These are phyloP conservation scores for Aristolochia californica DNA, from an alignment of 164 flowering plant species.

Conservation along the genomic window DNA sequence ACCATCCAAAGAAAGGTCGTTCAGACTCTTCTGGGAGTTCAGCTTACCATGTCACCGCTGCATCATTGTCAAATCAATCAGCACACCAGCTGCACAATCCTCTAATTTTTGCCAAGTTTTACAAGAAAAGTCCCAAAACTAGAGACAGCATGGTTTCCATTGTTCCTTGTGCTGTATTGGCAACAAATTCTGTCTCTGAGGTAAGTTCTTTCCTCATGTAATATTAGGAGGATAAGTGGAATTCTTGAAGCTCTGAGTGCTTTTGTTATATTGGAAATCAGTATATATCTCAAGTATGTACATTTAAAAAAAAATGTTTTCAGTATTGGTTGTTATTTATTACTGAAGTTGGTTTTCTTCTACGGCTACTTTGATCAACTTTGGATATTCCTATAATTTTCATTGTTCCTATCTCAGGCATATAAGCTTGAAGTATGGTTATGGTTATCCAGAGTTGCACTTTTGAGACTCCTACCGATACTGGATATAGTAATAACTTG, in stretches of 20 bases:
- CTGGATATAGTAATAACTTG: not conserved
- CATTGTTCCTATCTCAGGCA: too few relatives aligned
- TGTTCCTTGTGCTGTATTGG: constrained; percentile 50
- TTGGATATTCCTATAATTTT: too few relatives aligned
- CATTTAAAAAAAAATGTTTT: not conserved
- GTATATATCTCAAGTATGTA: too few relatives aligned
- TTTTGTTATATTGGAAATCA: not conserved
- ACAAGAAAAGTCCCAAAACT: constrained; percentile 18
- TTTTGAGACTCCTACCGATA: not conserved
- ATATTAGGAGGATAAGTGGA: not conserved
- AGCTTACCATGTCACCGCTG: constrained; percentile 22
- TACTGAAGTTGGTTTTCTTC: not conserved
- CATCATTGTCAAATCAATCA: constrained; percentile 19
- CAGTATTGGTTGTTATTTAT: not conserved
- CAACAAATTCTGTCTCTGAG: constrained; percentile 53
- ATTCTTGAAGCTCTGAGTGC: not conserved
- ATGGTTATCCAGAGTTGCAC: not conserved
- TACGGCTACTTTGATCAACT: too few relatives aligned
- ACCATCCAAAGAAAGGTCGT: constrained; percentile 35
- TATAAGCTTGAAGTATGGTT: not conserved
- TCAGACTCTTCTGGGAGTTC: constrained; percentile 27
- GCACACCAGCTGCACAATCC: constrained; percentile 19
- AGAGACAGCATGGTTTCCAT: constrained; percentile 18
- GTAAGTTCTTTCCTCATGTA: constrained; percentile 19
- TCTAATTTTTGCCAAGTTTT: constrained; percentile 26